These are phyloP conservation scores for Syncephalis fuscata DNA, from an alignment of 371 early-diverging fungal genomes.

Conservation along the genomic window DNA sequence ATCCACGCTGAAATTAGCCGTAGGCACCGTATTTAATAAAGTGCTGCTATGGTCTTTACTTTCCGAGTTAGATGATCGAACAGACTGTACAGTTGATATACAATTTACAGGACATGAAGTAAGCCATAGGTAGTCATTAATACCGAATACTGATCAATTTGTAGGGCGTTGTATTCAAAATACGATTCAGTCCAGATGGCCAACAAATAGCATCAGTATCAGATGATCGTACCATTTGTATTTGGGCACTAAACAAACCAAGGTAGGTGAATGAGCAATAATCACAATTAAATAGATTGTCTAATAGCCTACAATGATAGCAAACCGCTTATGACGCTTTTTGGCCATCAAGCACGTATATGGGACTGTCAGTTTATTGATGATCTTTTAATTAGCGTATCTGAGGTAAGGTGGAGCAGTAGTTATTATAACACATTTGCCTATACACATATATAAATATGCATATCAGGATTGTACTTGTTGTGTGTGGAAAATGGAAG, in stretches of 20 bases:
- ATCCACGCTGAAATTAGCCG: conserved; percentile 34
- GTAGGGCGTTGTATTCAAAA: conserved; percentile 60
- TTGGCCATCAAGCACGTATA: conserved; percentile 65
- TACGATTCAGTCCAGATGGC: conserved; percentile 48
- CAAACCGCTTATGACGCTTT: conserved; percentile 21
- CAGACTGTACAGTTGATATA: conserved; percentile 25
- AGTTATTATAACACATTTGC: not conserved
- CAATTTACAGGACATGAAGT: conserved; percentile 45
- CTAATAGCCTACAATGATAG: no score
- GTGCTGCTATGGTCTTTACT: conserved; percentile 46
- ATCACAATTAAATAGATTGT: no score
- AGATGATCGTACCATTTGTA: conserved; percentile 69
- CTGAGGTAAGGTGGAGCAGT: conserved; percentile 18
- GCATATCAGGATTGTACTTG: conserved; percentile 69
- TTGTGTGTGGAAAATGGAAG: conserved; percentile 53
- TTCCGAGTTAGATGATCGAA: conserved; percentile 6
- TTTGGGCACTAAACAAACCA: conserved; percentile 38
- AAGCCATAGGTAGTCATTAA: not conserved
- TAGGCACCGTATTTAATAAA: conserved; percentile 74
- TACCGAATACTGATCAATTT: conserved; percentile 1
- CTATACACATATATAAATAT: no score
- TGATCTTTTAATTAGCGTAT: conserved; percentile 38
- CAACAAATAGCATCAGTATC: conserved; percentile 46
- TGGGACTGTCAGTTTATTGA: conserved; percentile 61
- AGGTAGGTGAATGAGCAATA: conserved; percentile 13